Percentiles rank a stretch among this genome's conserved stretches.
These are phyloP conservation scores for Lasiosphaeriaceae sp. DNA, from an alignment of 495 filamentous ascomycete genomes.

Conservation along the genomic window DNA sequence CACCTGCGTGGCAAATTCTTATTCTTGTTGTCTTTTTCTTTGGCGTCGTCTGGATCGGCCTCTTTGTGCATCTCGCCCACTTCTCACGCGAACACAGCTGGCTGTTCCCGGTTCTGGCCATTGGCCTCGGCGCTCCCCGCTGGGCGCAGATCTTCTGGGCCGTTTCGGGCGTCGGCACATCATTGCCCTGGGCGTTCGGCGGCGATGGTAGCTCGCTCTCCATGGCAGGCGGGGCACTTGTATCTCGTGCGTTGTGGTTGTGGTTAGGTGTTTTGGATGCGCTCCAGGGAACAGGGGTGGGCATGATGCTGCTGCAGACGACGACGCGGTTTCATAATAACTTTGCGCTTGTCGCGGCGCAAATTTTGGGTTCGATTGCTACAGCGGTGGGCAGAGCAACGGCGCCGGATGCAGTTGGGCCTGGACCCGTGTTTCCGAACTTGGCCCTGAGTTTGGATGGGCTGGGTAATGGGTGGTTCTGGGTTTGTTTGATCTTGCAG, in stretches of 20 bases:
- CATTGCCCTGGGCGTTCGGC: conserved; percentile 49
- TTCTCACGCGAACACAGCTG: conserved; percentile 54
- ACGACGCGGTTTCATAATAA: conserved; percentile 55
- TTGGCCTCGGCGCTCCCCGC: conserved; percentile 56
- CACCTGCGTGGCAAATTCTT: conserved; percentile 45
- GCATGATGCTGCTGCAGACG: conserved; percentile 60
- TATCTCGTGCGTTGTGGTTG: conserved; percentile 55
- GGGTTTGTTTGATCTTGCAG: conserved; percentile 59
- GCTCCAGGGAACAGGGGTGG: conserved; percentile 55
- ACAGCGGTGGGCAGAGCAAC: conserved; percentile 54
- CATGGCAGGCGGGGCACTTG: conserved; percentile 41
- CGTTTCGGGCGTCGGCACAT: conserved; percentile 50
- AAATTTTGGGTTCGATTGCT: conserved; percentile 50
- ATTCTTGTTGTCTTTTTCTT: conserved; percentile 55
- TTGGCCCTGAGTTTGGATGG: conserved; percentile 39
- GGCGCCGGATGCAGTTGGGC: conserved; percentile 54
- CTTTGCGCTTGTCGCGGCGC: conserved; percentile 50
- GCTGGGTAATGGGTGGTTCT: conserved; percentile 58
- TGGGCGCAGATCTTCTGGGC: conserved; percentile 64
- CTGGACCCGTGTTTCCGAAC: conserved; percentile 58
- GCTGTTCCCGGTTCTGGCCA: conserved; percentile 60
- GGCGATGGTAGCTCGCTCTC: conserved; percentile 18
- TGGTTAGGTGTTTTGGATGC: conserved; percentile 60
- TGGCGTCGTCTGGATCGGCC: conserved; percentile 48
- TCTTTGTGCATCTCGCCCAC: conserved; percentile 43